Evolutionary conservation across 805 yeast species (phyloP), one percentile per base, ranked within the genome.

Genomic region (Pichia gijzeniarum): DNA sequence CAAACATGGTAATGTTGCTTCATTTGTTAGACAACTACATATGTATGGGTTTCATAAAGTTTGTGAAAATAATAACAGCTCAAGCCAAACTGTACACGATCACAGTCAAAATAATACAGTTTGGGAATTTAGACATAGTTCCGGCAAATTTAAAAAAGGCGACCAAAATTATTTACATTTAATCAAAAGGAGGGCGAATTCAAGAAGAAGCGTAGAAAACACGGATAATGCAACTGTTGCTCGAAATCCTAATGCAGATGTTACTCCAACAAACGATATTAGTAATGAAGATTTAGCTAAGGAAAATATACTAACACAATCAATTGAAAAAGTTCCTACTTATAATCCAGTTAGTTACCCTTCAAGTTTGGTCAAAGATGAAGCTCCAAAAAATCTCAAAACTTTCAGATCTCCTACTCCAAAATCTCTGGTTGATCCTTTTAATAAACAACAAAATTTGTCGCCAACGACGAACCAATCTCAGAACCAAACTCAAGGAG

Each of bases 1-100:
- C 71, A 91, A 91, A 62, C 97, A 90, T 67, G 95, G 95, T 3
- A 91, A 91, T 60, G 88, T 90, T 25, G 88, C 95, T 20, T 80
- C 90, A 49, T 91, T 90, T 68, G 96, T 91, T 28, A 77, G 97
- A 40, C 41, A 38, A 25, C 19, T 38, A n/a, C 41, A 38, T 19
- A 38, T 38, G 97, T 89, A 89, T 62, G 96, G 96, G 1, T 89
- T 90, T 68, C 96, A 90, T 64, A 89, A 90, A 66, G 81, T 77
- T 6, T 76, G 68, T 49, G 80, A 76, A 48, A 71, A 70, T 16
- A 58, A 49, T 27, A 46, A 59, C 10, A 25, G 10, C 10, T 25
- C 28, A 25, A 25, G 28, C 10, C 28, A 25, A 25, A 10, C 10
- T 25, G 6, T 10, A 25, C 28, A 25, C 10, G 10, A 25, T 10